A percentile compares a stretch with the other conserved stretches of the same genome.
Conservation (phyloP, 2,329 filamentous ascomycete genomes). For the Colletotrichum phormii region DNA sequence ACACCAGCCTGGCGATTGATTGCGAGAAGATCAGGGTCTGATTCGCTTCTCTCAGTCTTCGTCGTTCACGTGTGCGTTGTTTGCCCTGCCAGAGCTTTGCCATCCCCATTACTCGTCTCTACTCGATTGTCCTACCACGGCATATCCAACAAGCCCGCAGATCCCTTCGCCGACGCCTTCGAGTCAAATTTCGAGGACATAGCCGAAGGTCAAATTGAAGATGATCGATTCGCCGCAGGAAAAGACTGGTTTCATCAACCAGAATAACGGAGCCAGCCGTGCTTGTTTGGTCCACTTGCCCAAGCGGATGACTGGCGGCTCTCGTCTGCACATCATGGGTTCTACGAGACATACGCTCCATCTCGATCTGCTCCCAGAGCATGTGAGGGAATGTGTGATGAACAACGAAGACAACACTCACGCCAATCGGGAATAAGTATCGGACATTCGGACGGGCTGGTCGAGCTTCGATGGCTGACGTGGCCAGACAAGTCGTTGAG, state of each 20-base stretch:
- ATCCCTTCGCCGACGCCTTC: no score
- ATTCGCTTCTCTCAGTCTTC: background rate
- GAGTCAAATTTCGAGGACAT: no score
- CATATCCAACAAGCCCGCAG: no score
- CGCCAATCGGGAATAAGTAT: background rate
- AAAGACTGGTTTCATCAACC: no score
- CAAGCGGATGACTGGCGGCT: background rate
- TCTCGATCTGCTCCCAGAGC: background rate
- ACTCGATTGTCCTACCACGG: no score
- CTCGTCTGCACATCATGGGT: background rate
- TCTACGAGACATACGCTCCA: background rate
- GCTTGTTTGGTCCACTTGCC: background rate
- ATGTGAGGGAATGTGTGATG: background rate
- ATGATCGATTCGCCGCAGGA: no score
- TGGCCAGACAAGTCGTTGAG: background rate
- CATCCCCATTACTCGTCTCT: no score
- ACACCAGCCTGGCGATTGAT: no score
- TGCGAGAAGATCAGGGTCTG: no score
- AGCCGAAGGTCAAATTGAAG: no score
- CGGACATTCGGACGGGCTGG: background rate
- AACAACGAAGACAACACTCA: background rate
- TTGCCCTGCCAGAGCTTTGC: background rate
- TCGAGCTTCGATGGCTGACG: background rate
- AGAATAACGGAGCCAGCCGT: background rate
- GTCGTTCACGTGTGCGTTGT: background rate